Evolutionary conservation across 2,329 filamentous ascomycete species (phyloP).

Genomic region (Fusarium sp.): DNA sequence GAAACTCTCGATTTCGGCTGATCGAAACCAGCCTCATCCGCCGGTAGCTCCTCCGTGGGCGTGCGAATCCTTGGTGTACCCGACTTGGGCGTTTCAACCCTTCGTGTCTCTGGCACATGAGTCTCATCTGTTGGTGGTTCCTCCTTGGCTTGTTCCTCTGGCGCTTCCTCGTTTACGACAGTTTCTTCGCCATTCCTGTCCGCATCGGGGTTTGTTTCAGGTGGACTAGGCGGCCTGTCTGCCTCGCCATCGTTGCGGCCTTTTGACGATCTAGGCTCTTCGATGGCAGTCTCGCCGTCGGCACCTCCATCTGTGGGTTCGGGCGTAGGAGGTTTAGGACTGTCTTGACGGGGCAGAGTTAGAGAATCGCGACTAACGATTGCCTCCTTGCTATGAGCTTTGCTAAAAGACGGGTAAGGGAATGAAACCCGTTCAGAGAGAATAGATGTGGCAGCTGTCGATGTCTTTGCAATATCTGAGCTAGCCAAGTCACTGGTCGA

Average conservation of each 20-base stretch:
- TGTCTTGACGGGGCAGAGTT: conserved; percentile 46
- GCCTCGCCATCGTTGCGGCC: conserved; percentile 51
- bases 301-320: conserved; percentile 67
- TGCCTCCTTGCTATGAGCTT: conserved; percentile 89
- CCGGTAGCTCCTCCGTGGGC: conserved; percentile 27
- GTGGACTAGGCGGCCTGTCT: conserved; percentile 67
- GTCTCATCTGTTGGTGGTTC: conserved; percentile 38
- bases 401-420: conserved; percentile 86
- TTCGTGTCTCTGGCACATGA: conserved; percentile 44
- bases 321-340: conserved; percentile 70
- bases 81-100: conserved; percentile 16
- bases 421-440: conserved; percentile 59
- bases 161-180: conserved; percentile 43
- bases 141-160: conserved; percentile 45
- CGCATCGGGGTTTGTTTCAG: conserved; percentile 68
- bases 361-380: conserved; percentile 70
- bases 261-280: conserved; percentile 19
- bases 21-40: conserved; percentile 44
- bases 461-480: conserved; percentile 55
- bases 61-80: conserved; percentile 24
- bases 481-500: conserved; percentile 59
- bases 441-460: conserved; percentile 47
- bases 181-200: conserved; percentile 46
- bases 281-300: conserved; percentile 33
- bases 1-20: conserved; percentile 58